Conservation (phyloP, 2,329 filamentous ascomycete genomes). For the Neonectria hederae region DNA sequence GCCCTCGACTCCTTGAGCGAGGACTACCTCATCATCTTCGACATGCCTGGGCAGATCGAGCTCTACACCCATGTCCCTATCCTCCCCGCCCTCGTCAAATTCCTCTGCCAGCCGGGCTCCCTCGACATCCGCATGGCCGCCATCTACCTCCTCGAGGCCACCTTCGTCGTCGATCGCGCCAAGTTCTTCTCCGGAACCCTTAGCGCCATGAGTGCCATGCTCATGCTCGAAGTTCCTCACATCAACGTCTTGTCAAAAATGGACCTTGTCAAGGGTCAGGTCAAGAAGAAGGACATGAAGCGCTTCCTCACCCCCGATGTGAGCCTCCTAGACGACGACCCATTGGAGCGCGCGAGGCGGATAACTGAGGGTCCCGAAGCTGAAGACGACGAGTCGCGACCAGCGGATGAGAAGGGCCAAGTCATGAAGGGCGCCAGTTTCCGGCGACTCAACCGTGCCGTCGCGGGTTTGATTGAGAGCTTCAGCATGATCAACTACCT, state of each 20-base stretch:
- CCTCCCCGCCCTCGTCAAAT: conserved; percentile 83
- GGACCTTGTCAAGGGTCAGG: conserved; percentile 92
- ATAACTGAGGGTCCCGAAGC: conserved; percentile 51
- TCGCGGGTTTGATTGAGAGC: conserved; percentile 91
- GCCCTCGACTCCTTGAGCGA: conserved; percentile 87
- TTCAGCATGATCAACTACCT: conserved; percentile 98
- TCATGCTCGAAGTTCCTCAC: conserved; percentile 97
- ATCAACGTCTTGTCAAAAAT: conserved; percentile 98
- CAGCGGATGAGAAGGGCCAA: conserved; percentile 72
- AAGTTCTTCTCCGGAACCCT: conserved; percentile 98
- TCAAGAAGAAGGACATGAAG: conserved; percentile 88
- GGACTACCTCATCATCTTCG: conserved; percentile 96
- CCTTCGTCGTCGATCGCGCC: conserved; percentile 92
- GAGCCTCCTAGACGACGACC: conserved; percentile 82
- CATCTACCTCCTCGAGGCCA: conserved; percentile 92
- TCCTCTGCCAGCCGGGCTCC: conserved; percentile 79
- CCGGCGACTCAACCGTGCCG: conserved; percentile 83
- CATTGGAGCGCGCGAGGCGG: conserved; percentile 59
- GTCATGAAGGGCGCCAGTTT: conserved; percentile 86
- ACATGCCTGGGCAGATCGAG: conserved; percentile 99
- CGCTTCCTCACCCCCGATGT: conserved; percentile 89
- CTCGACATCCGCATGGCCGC: conserved; percentile 93
- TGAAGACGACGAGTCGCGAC: conserved; percentile 62
- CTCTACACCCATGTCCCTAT: conserved; percentile 97
- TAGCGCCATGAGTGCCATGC: conserved; percentile 98